Base-by-base conservation (phyloP, 805 yeast genomes). In the Ogataea corticis region DNA sequence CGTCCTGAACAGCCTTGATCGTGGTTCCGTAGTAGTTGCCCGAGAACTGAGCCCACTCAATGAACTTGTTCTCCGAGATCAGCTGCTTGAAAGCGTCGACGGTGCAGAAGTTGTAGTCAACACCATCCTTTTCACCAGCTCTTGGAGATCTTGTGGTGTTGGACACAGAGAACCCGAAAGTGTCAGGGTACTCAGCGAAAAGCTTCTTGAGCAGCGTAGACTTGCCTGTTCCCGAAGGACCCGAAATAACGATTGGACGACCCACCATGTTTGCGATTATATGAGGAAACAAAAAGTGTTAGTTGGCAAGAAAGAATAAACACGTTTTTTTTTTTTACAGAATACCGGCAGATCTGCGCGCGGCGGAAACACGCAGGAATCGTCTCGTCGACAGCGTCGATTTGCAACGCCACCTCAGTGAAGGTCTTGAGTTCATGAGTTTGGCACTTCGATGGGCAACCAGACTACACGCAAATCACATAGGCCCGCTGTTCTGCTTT, bases 11-110 rank as follows among this genome's bases (percentile, higher is more conserved):
- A 25, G 96, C 84, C 61, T 81, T 84, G 58, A 89, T 75, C 38
- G 96, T 76, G 40, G 99, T 94, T 48, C 99, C 99, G 69, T 94
- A 94, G 75, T 87, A 91, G 76, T 94, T 94, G 42, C 98, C 98
- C 11, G 96, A 88, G 62, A 94, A 94, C 69, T 90, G 94, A 4
- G 99, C 99, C 94, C 96, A 89, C 70, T 94, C 99, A 54, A 94
- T 83, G 71, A 94, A 94, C 51, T 83, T 85, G 36, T 79, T 72
- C 18, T 82, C 82, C 10, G 74, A 83, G 53, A 94, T 89, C 68
- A 88, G 75, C 55, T 73, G 63, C 69, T 89, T 78, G 79, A 94
- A 94, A 48, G 80, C 79, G 13, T 86, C 94, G 46, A 86, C 91
- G 25, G 85, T 77, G 44, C 79, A 79, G 65, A 92, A 94, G 69